Evolutionary conservation across 352 stramenopile genomes (phyloP).

Genomic region (Phytophthora palmivora): DNA sequence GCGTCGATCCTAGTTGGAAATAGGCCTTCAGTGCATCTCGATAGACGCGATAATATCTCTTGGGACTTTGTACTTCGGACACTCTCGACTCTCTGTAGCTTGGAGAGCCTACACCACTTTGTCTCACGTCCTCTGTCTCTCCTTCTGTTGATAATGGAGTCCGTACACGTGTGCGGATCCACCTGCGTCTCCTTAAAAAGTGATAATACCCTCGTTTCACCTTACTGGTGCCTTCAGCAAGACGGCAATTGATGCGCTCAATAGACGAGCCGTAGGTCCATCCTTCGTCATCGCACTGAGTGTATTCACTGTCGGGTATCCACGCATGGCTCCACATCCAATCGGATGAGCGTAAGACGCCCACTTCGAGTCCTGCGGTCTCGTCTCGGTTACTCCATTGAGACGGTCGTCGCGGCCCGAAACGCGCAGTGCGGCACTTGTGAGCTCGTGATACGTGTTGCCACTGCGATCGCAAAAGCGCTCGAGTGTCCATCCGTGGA

Average conservation of each 20-base stretch:
- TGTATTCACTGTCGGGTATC: constrained; percentile 79
- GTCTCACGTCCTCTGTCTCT: background rate
- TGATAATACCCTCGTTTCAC: constrained; percentile 82
- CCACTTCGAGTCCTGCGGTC: constrained; percentile 67
- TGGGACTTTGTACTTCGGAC: background rate
- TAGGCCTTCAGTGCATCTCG: constrained; percentile 72
- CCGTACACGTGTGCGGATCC: constrained; percentile 81
- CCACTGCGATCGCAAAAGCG: constrained; percentile 83
- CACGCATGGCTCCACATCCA: constrained; percentile 89
- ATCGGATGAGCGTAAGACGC: constrained; percentile 62
- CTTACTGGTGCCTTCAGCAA: constrained; percentile 80
- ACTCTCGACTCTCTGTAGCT: constrained; percentile 8
- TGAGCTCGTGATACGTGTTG: constrained; percentile 72
- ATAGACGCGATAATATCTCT: constrained; percentile 75
- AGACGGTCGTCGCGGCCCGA: constrained; percentile 57
- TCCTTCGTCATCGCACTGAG: constrained; percentile 84
- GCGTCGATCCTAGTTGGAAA: constrained; percentile 57
- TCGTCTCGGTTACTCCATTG: constrained; percentile 46
- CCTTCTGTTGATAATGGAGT: constrained; percentile 42
- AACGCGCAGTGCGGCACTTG: constrained; percentile 51
- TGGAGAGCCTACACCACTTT: background rate
- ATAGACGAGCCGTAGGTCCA: constrained; percentile 90
- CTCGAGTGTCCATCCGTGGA: constrained; percentile 81
- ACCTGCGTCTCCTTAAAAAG: constrained; percentile 76
- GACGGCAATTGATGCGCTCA: constrained; percentile 78